phyloP scores from a whole-genome alignment of 164 flowering plant species.

The Vitis amurensis region DNA sequence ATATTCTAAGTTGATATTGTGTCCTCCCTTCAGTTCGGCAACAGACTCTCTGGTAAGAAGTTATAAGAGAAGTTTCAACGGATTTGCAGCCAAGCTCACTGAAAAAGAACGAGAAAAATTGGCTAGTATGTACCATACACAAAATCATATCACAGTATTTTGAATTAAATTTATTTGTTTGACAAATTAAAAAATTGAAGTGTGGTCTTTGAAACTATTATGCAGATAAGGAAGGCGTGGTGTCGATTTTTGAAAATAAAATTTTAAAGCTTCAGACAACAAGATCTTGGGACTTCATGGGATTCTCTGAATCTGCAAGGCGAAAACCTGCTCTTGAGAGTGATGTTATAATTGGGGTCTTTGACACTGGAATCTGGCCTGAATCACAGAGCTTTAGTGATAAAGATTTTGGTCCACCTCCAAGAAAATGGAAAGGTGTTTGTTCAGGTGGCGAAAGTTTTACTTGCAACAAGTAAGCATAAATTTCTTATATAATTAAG shows the following conservation, averaged over 20 bases:
- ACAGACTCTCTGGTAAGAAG: no score
- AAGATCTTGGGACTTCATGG: neutral
- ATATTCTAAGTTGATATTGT: no score
- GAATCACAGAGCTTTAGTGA: conserved; percentile 27
- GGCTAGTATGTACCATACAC: no score
- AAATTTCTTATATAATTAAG: neutral
- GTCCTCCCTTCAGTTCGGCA: no score
- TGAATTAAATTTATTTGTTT: no score
- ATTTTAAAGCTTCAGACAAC: conserved; percentile 4
- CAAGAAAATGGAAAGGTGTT: conserved; percentile 35
- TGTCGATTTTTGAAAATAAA: neutral
- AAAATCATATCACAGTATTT: no score
- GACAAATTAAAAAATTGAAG: no score
- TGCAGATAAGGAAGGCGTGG: neutral
- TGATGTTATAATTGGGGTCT: conserved; percentile 22
- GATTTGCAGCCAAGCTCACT: no score
- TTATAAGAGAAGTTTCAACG: no score
- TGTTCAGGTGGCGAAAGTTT: conserved; percentile 28
- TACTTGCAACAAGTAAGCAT: conserved; percentile 37
- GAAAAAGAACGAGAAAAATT: no score
- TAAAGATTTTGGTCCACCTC: conserved; percentile 30
- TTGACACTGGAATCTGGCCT: conserved; percentile 36
- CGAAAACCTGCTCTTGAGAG: neutral
- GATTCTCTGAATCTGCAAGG: neutral
- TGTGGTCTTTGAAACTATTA: neutral